A percentile compares a stretch with the other conserved stretches of the same genome.
These are phyloP conservation scores for Nakazawaea sp. DNA, from an alignment of 805 yeast genomes.

Conservation along the genomic window DNA sequence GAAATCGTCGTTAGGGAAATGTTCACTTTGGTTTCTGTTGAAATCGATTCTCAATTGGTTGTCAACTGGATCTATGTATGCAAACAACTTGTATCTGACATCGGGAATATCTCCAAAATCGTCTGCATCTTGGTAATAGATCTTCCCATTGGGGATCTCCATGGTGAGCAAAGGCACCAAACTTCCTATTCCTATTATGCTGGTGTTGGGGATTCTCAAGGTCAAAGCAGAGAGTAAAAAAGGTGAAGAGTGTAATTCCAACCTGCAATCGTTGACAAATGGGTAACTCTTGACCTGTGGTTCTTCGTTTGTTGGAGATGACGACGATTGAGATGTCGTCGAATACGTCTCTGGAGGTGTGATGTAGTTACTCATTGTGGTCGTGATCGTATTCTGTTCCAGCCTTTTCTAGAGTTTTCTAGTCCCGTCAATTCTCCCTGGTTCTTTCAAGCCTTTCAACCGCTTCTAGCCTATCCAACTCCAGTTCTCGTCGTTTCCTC, in stretches of 20 bases:
- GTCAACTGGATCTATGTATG: conserved; percentile 6
- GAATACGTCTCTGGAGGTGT: conserved; percentile 1
- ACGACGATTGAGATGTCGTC: background rate
- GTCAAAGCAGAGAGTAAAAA: conserved; percentile 1
- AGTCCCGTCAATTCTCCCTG: too few relatives aligned
- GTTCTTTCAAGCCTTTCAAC: too few relatives aligned
- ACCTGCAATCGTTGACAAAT: background rate
- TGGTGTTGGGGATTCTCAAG: background rate
- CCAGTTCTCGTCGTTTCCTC: background rate
- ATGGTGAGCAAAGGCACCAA: conserved; percentile 4
- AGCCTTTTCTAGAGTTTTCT: too few relatives aligned
- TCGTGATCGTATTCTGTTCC: too few relatives aligned
- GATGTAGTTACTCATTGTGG: background rate
- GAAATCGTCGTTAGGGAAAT: conserved; percentile 7
- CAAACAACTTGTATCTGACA: conserved; percentile 3
- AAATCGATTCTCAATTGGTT: conserved; percentile 2
- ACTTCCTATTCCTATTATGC: conserved; percentile 5
- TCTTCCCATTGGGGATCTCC: background rate
- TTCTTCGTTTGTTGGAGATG: background rate
- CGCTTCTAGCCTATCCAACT: background rate
- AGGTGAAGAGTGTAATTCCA: conserved; percentile 7
- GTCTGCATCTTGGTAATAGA: conserved; percentile 5
- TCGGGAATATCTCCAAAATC: conserved; percentile 1
- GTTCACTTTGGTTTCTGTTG: conserved; percentile 4
- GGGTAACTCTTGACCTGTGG: background rate